Conservation (phyloP, 1,284 basidiomycete species). For the Microstroma glucosiphilum region DNA sequence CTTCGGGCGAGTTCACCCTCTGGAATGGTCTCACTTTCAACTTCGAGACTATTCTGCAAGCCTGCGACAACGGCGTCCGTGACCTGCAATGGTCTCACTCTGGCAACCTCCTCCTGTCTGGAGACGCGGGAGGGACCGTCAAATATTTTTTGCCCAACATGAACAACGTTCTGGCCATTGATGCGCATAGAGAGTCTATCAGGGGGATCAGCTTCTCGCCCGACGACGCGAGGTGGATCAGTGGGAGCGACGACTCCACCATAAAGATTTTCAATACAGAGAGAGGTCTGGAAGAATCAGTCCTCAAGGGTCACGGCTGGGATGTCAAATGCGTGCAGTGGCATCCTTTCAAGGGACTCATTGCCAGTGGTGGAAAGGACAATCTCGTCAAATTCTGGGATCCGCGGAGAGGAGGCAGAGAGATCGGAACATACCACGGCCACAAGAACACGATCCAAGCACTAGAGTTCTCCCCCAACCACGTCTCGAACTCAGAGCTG, state of each 20-base stretch:
- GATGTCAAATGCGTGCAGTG: constrained; percentile 97
- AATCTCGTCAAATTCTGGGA: constrained; percentile 99
- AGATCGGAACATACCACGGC: constrained; percentile 58
- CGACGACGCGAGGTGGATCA: constrained; percentile 83
- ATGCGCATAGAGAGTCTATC: constrained; percentile 68
- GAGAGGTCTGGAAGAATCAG: constrained; percentile 77
- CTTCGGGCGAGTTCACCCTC: constrained; percentile 93
- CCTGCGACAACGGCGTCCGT: constrained; percentile 89
- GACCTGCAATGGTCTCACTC: constrained; percentile 83
- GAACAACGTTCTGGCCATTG: constrained; percentile 93
- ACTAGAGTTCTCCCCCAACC: constrained; percentile 75
- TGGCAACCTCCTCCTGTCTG: constrained; percentile 81
- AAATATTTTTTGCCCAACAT: constrained; percentile 99
- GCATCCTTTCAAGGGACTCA: constrained; percentile 91
- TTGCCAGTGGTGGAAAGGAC: constrained; percentile 92
- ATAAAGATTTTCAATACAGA: constrained; percentile 94
- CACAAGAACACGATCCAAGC: constrained; percentile 97
- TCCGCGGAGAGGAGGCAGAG: constrained; percentile 55
- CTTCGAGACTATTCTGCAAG: constrained; percentile 96
- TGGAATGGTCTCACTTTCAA: constrained; percentile 99
- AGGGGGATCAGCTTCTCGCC: constrained; percentile 85
- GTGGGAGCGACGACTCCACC: constrained; percentile 86
- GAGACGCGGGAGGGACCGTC: constrained; percentile 87
- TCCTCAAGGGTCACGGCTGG: constrained; percentile 89
- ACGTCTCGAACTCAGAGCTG: constrained; percentile 63